Evolutionary conservation across 306 rosid species (phyloP).

Genomic region (Trichosanthes cucumerina): DNA sequence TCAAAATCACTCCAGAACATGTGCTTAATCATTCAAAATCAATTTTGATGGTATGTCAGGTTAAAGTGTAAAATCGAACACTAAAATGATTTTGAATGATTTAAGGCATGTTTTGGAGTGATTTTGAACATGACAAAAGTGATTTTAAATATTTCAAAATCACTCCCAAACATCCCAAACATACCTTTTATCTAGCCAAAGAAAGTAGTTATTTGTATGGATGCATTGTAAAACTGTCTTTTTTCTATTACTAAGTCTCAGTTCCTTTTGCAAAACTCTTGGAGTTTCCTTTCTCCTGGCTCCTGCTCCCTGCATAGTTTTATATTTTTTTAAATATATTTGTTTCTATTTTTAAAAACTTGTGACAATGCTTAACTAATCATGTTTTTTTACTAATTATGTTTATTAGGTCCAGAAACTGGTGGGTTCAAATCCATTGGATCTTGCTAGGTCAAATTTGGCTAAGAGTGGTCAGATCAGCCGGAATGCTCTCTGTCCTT

Average conservation of each 20-base stretch:
- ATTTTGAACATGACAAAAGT: no score
- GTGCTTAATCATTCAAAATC: no score
- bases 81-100: no score
- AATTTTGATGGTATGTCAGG: no score
- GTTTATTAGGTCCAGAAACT: slow-evolving; percentile 66
- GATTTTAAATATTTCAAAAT: no score
- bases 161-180: no score
- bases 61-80: no score
- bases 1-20: no score
- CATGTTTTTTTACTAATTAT: background rate
- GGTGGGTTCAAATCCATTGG: slow-evolving; percentile 69
- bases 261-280: background rate
- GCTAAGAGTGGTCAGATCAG: slow-evolving; percentile 82
- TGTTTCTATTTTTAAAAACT: background rate
- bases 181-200: background rate
- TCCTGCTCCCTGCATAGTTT: background rate
- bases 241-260: background rate
- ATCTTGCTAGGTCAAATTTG: slow-evolving; percentile 71
- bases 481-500: slow-evolving; percentile 79
- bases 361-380: background rate
- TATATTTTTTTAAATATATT: background rate
- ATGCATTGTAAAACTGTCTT: background rate
- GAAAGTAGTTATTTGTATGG: background rate
- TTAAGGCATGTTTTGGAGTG: no score
- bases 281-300: background rate